phyloP scores from a whole-genome alignment of 2,329 filamentous ascomycete species.

The Septoria petroselini region DNA sequence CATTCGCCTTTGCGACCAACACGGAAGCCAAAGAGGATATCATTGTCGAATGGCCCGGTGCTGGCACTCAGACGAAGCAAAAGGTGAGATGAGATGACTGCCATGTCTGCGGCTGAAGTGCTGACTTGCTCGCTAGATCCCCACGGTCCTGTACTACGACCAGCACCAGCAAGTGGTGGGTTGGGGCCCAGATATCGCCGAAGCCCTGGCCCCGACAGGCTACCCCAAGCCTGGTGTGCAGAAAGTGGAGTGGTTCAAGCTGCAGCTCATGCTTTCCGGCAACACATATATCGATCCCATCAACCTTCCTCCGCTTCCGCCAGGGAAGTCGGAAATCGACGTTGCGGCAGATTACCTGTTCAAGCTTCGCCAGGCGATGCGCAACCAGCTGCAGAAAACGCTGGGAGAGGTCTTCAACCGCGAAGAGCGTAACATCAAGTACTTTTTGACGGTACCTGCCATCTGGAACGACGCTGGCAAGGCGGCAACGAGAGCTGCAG shows the following conservation, averaged over 20 bases:
- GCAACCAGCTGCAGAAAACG: slow-evolving; percentile 91
- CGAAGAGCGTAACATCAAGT: slow-evolving; percentile 96
- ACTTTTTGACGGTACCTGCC: slow-evolving; percentile 96
- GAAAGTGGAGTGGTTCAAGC: slow-evolving; percentile 99
- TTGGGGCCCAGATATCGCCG: slow-evolving; percentile 97
- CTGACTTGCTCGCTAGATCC: slow-evolving; percentile 62
- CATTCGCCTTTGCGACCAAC: slow-evolving; percentile 89
- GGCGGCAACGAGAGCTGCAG: slow-evolving; percentile 89
- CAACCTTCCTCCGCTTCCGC: slow-evolving; percentile 93
- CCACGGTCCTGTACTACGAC: slow-evolving; percentile 98
- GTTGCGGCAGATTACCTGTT: slow-evolving; percentile 99
- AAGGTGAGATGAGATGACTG: slow-evolving; percentile 61
- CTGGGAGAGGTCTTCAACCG: slow-evolving; percentile 96
- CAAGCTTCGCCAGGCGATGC: slow-evolving; percentile 95
- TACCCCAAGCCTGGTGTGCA: slow-evolving; percentile 97
- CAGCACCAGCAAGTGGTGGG: slow-evolving; percentile 99
- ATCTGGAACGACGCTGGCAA: slow-evolving; percentile 99
- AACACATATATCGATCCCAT: slow-evolving; percentile 99
- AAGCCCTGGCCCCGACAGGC: slow-evolving; percentile 91
- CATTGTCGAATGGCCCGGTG: slow-evolving; percentile 97
- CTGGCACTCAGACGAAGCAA: slow-evolving; percentile 96
- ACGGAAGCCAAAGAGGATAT: slow-evolving; percentile 98
- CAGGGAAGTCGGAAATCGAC: slow-evolving; percentile 97
- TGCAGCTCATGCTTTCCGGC: slow-evolving; percentile 96
- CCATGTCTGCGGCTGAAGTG: neutral